These are phyloP conservation scores for Mycena rosella DNA, from an alignment of 768 basidiomycete genomes.

Conservation along the genomic window DNA sequence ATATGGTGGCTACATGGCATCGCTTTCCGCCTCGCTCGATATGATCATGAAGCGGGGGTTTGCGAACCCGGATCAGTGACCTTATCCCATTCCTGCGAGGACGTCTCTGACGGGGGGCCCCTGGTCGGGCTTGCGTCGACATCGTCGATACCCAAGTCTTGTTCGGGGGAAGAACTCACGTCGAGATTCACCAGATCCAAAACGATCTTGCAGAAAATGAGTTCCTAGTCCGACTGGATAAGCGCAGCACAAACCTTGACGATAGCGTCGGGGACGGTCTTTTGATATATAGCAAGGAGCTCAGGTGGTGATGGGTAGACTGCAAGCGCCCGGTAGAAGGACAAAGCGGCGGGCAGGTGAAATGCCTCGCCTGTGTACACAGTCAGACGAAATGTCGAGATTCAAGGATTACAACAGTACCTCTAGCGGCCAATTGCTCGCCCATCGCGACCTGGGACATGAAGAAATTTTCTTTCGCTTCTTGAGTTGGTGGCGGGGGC, in stretches of 20 bases:
- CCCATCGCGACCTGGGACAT: constrained; percentile 91
- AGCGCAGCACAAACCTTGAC: constrained; percentile 70
- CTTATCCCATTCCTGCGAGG: constrained; percentile 93
- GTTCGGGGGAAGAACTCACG: constrained; percentile 77
- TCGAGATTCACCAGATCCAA: constrained; percentile 91
- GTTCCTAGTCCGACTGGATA: not conserved
- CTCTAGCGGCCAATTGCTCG: constrained; percentile 84
- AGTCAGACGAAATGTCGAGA: constrained; percentile 7
- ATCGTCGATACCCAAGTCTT: constrained; percentile 60
- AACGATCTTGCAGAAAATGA: constrained; percentile 61
- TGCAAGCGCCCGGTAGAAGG: constrained; percentile 93
- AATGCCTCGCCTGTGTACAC: constrained; percentile 74
- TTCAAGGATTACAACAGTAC: constrained; percentile 55
- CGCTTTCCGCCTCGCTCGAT: constrained; percentile 34
- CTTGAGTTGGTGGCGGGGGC: constrained; percentile 72
- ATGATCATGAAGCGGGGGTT: constrained; percentile 54
- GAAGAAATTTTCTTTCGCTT: constrained; percentile 91
- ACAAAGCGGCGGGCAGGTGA: constrained; percentile 84
- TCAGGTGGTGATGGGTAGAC: constrained; percentile 97
- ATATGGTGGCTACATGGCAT: constrained; percentile 36
- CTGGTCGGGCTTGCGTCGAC: constrained; percentile 68
- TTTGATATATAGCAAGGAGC: constrained; percentile 94
- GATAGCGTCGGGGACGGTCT: constrained; percentile 84
- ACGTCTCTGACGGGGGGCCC: constrained; percentile 84
- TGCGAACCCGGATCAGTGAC: constrained; percentile 81